Evolutionary conservation across 495 filamentous ascomycete genomes (phyloP), one percentile per base, ranked within the genome.

Genomic region (Penicillium riverlandense): DNA sequence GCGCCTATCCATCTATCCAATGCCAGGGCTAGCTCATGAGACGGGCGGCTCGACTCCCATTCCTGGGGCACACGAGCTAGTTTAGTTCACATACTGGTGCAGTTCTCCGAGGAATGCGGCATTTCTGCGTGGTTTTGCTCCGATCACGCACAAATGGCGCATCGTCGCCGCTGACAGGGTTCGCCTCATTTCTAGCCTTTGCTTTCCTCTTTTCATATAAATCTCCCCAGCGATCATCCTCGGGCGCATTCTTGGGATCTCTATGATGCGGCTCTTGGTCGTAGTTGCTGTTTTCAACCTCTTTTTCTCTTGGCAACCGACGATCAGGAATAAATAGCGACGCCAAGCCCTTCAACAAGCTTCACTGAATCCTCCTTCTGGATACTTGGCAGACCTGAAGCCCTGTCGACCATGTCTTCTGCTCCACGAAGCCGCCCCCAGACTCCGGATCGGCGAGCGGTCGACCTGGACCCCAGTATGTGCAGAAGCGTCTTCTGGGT

Each of bases 401-500:
- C 22, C 22, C 2, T 22, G 22, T 3, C 29, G 29, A 45, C 41
- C 42, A 57, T 57, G 51, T 47, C 43, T 31, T 33, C 49, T 7
- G 8, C 16, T n/a, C 6, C 16, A 8, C 43, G 44, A 30, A 52
- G 14, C 27, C 45, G 41, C 35, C 40, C 45, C 10, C 39, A 11
- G 27, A 33, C 35, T 11, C 31, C 42, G 3, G 52, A 50, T 16
- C 38, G 48, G 47, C 45, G 54, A 38, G 32, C 30, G 16, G 38
- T 35, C 13, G 12, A 37, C 14, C 32, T 37, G 22, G 40, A 48
- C 1, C n/a, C 14, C 10, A 35, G 43, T 29, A 38, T 30, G 1
- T 47, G 49, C 34, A 52, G 41, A 44, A 75, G 70, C 44, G 64
- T 63, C 8, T 64, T 74, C 35, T 65, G 72, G 33, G 65, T 75